Evolutionary conservation across 495 filamentous ascomycete genomes (phyloP).

Genomic region (Chaetomium tenue): DNA sequence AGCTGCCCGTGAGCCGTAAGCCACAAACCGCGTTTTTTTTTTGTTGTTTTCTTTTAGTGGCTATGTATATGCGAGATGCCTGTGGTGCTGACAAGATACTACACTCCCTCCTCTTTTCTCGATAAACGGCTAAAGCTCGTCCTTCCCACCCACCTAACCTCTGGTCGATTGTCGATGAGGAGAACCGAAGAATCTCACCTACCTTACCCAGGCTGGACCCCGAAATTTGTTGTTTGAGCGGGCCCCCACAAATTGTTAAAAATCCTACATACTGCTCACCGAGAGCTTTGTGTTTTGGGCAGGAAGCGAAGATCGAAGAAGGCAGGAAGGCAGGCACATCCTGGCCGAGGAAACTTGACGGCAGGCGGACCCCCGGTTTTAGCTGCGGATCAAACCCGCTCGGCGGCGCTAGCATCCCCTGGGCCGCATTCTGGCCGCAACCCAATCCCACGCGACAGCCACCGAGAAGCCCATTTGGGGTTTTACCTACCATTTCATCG

Average conservation of each 20-base stretch:
- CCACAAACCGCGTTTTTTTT: constrained; percentile 10
- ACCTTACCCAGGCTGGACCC: neutral
- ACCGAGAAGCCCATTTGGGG: constrained; percentile 2
- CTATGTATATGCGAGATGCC: constrained; percentile 1
- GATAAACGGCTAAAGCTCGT: neutral
- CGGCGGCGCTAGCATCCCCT: constrained; percentile 5
- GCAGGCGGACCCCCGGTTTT: neutral
- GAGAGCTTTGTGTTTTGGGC: neutral
- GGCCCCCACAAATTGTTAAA: neutral
- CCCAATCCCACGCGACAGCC: constrained; percentile 20
- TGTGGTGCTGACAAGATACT: neutral
- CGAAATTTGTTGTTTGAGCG: neutral
- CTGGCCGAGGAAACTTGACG: neutral
- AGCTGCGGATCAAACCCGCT: constrained; percentile 17
- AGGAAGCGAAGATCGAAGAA: neutral
- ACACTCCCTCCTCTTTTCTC: neutral
- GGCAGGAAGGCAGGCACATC: neutral
- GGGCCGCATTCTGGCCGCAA: constrained; percentile 16
- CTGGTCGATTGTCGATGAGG: neutral
- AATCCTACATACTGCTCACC: neutral
- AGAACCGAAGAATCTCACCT: neutral
- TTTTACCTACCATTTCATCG: neutral
- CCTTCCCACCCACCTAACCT: too few species aligned
- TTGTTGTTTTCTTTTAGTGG: neutral
- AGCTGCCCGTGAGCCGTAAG: constrained; percentile 1